Evolutionary conservation across 2,329 filamentous ascomycete genomes (phyloP).

Genomic region (Ophiostoma himal-ulmi): DNA sequence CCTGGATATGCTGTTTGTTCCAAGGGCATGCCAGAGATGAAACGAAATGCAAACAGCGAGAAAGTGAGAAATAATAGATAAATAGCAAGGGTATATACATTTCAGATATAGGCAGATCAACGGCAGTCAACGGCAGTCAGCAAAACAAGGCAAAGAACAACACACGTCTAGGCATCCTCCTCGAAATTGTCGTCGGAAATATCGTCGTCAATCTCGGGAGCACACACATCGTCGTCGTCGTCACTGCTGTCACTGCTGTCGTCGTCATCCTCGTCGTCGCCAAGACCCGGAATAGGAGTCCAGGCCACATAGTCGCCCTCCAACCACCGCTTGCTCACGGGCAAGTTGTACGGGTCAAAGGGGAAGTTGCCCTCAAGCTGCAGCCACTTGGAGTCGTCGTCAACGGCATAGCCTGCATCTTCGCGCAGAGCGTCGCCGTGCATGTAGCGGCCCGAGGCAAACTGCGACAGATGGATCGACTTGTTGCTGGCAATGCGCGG

Average conservation of each 20-base stretch:
- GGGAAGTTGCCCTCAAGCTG: slow-evolving; percentile 94
- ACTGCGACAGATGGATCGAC: slow-evolving; percentile 71
- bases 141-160: not conserved
- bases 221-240: slow-evolving; percentile 16
- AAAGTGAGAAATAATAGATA: not conserved
- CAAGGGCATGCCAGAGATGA: not conserved
- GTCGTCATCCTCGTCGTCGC: slow-evolving; percentile 50
- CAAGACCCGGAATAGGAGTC: slow-evolving; percentile 66
- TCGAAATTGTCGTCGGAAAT: slow-evolving; percentile 10
- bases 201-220: not conserved
- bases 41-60: not conserved
- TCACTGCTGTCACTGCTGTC: slow-evolving; percentile 38
- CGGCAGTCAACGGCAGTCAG: not conserved
- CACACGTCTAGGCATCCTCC: not conserved
- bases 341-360: slow-evolving; percentile 92
- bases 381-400: slow-evolving; percentile 71
- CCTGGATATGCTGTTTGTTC: not conserved
- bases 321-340: slow-evolving; percentile 80
- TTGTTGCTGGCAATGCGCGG: slow-evolving; percentile 88
- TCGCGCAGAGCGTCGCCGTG: slow-evolving; percentile 45
- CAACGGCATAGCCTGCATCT: slow-evolving; percentile 46
- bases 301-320: slow-evolving; percentile 78
- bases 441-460: slow-evolving; percentile 52
- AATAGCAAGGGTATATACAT: slow-evolving; percentile 12
- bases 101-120: not conserved